These are phyloP conservation scores for Daldinia childiae DNA, from an alignment of 495 filamentous ascomycete species.

Conservation along the genomic window DNA sequence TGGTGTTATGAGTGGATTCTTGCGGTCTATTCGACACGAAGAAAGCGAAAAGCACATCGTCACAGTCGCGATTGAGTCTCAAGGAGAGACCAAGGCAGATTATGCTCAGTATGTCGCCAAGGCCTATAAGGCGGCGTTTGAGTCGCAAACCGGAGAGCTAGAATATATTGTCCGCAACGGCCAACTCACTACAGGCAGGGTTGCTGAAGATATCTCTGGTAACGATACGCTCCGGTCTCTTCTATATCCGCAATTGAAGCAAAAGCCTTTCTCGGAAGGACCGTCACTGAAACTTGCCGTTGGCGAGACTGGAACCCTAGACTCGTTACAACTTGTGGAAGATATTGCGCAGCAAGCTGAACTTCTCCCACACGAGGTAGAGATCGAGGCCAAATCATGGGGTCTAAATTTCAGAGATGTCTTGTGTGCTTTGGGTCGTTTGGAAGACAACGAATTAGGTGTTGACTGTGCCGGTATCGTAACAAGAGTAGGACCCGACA, in stretches of 20 bases:
- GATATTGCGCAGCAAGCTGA: slow-evolving; percentile 33
- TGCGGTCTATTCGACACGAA: slow-evolving; percentile 45
- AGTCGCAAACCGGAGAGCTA: slow-evolving; percentile 30
- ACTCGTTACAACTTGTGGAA: slow-evolving; percentile 41
- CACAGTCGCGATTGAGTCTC: slow-evolving; percentile 41
- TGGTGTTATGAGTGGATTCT: slow-evolving; percentile 39
- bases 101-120: slow-evolving; percentile 33
- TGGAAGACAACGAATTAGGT: slow-evolving; percentile 33
- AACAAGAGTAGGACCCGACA: slow-evolving; percentile 41
- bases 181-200: slow-evolving; percentile 38
- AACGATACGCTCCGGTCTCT: slow-evolving; percentile 33
- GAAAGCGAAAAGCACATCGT: slow-evolving; percentile 43
- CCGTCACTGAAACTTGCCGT: slow-evolving; percentile 40
- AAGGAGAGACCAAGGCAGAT: neutral
- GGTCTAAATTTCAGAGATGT: slow-evolving; percentile 41
- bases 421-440: slow-evolving; percentile 36
- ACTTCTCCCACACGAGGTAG: slow-evolving; percentile 39
- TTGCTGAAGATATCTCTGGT: slow-evolving; percentile 34
- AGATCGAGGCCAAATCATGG: slow-evolving; percentile 40
- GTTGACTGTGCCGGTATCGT: slow-evolving; percentile 52
- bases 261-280: slow-evolving; percentile 36
- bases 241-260: slow-evolving; percentile 31
- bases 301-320: slow-evolving; percentile 36
- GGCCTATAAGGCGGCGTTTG: slow-evolving; percentile 35
- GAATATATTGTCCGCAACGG: slow-evolving; percentile 48